Conservation (phyloP, 352 stramenopile species). For the Pythium myriotylum region DNA sequence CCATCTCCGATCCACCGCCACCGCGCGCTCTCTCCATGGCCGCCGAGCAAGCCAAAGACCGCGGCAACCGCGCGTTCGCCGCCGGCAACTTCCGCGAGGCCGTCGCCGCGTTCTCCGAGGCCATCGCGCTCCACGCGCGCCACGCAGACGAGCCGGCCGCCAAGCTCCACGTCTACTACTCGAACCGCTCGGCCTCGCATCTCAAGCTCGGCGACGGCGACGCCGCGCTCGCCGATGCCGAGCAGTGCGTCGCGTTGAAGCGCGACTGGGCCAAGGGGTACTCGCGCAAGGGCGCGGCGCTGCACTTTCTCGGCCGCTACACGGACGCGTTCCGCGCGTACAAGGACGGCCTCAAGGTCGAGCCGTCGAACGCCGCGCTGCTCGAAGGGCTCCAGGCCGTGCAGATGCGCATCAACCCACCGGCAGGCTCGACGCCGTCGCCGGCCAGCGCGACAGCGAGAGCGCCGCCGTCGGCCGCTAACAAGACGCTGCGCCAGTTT, state of each 20-base stretch:
- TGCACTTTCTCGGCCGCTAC: constrained; percentile 68
- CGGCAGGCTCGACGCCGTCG: constrained; percentile 15
- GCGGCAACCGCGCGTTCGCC: constrained; percentile 81
- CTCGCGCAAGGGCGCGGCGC: constrained; percentile 78
- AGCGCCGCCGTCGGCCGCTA: constrained; percentile 17
- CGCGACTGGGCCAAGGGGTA: constrained; percentile 88
- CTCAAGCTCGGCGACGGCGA: constrained; percentile 76
- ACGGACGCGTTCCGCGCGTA: constrained; percentile 78
- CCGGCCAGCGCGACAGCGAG: constrained; percentile 19
- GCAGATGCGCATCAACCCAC: constrained; percentile 49
- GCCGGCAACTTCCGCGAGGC: constrained; percentile 71
- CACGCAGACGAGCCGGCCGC: not conserved
- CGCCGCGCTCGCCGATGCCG: constrained; percentile 74
- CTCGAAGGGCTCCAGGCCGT: constrained; percentile 68
- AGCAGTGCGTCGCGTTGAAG: constrained; percentile 76
- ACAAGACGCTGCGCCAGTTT: constrained; percentile 53
- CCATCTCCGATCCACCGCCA: not conserved
- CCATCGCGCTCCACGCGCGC: constrained; percentile 61
- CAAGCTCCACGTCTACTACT: constrained; percentile 68
- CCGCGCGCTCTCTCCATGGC: too few species aligned
- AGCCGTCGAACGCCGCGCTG: constrained; percentile 66
- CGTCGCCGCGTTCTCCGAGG: constrained; percentile 75
- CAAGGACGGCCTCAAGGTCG: constrained; percentile 69
- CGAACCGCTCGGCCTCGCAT: constrained; percentile 84
- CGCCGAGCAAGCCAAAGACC: constrained; percentile 87